Percentiles rank a stretch among this genome's conserved stretches.
Evolutionary conservation across 352 stramenopile genomes (phyloP).

Genomic region (Pilasporangium apinafurcum): DNA sequence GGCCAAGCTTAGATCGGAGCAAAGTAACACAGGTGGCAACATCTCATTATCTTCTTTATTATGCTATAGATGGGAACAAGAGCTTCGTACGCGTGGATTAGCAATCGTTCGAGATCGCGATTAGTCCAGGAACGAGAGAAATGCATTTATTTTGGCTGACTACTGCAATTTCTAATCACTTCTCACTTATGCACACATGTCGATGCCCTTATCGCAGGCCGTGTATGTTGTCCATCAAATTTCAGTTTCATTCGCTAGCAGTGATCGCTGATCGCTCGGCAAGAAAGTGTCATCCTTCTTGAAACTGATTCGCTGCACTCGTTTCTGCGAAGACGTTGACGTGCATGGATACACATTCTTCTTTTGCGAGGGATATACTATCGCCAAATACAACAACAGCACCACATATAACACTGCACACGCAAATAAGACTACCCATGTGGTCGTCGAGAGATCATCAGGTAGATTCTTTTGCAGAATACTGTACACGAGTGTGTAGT

Average conservation of each 20-base stretch:
- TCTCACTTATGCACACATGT: neutral
- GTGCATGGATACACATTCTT: neutral
- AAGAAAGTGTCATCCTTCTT: conserved; percentile 1
- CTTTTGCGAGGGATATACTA: conserved; percentile 35
- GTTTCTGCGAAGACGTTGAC: neutral
- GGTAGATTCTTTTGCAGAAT: conserved; percentile 34
- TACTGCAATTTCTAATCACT: neutral
- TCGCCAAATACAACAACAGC: conserved; percentile 48
- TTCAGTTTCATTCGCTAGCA: conserved; percentile 1
- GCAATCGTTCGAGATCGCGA: conserved; percentile 67
- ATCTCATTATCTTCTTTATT: neutral
- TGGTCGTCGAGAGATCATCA: conserved; percentile 14
- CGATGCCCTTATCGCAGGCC: neutral
- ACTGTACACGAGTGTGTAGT: conserved; percentile 55
- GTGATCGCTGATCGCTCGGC: conserved; percentile 5
- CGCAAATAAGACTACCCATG: conserved; percentile 6
- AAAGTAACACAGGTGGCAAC: neutral
- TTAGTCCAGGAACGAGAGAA: no score
- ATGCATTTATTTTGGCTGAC: no score
- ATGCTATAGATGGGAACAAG: conserved; percentile 49
- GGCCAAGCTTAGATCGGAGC: neutral
- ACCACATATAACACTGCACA: conserved; percentile 22
- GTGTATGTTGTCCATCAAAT: no score
- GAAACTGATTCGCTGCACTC: neutral
- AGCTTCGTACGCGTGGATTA: conserved; percentile 58